Evolutionary conservation across 495 filamentous ascomycete species (phyloP).

Genomic region (Penicillium robsamsonii): DNA sequence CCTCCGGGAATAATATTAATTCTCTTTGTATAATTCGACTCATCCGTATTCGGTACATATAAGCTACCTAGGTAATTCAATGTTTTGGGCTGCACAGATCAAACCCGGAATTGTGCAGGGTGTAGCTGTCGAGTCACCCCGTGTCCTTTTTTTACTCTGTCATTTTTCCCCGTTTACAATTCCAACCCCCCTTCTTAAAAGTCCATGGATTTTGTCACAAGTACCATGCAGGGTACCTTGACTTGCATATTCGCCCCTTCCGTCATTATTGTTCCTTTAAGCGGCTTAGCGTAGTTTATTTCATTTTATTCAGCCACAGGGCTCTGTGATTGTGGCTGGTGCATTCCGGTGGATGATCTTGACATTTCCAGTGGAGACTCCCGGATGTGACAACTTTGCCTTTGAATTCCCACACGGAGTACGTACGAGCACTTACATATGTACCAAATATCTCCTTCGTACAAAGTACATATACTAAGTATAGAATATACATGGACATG

Average conservation of each 20-base stretch:
- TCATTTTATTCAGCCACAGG: constrained; percentile 13
- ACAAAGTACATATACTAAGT: neutral
- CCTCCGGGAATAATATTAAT: neutral
- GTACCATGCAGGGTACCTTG: constrained; percentile 22
- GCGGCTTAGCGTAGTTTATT: constrained; percentile 12
- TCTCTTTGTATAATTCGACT: neutral
- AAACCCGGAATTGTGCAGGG: constrained; percentile 22
- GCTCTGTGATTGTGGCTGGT: constrained; percentile 6
- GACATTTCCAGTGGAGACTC: constrained; percentile 17
- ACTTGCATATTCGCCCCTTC: constrained; percentile 38
- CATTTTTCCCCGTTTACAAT: constrained; percentile 9
- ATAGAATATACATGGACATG: neutral
- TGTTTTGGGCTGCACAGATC: constrained; percentile 13
- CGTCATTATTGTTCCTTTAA: constrained; percentile 31
- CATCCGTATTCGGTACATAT: no score
- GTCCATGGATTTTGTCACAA: neutral
- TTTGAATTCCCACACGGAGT: neutral
- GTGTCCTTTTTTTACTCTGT: constrained; percentile 6
- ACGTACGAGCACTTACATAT: neutral
- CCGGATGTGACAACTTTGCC: constrained; percentile 3
- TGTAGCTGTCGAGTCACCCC: constrained; percentile 21
- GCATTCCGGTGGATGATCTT: constrained; percentile 26
- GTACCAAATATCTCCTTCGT: neutral
- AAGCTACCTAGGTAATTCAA: no score
- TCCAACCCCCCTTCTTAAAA: neutral